A percentile compares a stretch with the other conserved stretches of the same genome.
Conservation (phyloP, 257 asterid genomes). For the Linderniella brevidens region DNA sequence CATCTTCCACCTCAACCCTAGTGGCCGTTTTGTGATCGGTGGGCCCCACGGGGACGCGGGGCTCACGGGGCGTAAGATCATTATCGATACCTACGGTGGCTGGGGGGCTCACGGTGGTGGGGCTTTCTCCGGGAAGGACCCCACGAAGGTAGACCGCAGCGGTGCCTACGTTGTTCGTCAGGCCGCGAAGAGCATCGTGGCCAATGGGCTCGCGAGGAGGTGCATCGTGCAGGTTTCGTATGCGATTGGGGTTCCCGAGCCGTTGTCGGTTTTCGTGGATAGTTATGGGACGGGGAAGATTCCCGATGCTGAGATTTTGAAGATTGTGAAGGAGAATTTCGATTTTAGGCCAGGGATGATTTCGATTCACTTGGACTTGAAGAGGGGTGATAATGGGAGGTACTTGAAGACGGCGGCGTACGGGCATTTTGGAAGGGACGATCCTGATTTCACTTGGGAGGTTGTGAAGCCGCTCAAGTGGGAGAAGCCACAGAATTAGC, state of each 20-base stretch:
- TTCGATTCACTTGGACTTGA: conserved; percentile 35
- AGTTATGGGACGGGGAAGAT: conserved; percentile 42
- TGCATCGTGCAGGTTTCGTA: conserved; percentile 51
- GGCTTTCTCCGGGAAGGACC: conserved; percentile 54
- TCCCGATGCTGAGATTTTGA: conserved; percentile 35
- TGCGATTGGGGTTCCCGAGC: conserved; percentile 53
- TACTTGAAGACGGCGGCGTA: conserved; percentile 55
- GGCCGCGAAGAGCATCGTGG: conserved; percentile 46
- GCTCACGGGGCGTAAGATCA: conserved; percentile 51
- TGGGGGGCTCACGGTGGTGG: conserved; percentile 68
- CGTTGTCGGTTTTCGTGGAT: conserved; percentile 42
- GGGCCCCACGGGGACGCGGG: conserved; percentile 63
- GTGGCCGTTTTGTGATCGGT: conserved; percentile 44
- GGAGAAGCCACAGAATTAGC: conserved; percentile 23
- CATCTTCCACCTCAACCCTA: conserved; percentile 48
- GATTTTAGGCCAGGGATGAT: conserved; percentile 59
- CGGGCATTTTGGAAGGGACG: conserved; percentile 48
- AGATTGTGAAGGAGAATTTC: conserved; percentile 38
- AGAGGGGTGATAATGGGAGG: conserved; percentile 36
- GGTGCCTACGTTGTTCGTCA: conserved; percentile 50
- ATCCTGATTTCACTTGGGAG: conserved; percentile 47
- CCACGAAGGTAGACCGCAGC: conserved; percentile 53
- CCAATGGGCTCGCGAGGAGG: conserved; percentile 39
- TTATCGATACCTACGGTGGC: conserved; percentile 50
- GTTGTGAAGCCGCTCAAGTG: conserved; percentile 42